Conservation (phyloP, 352 stramenopile species). For the Globisporangium rhizosaccharum region DNA sequence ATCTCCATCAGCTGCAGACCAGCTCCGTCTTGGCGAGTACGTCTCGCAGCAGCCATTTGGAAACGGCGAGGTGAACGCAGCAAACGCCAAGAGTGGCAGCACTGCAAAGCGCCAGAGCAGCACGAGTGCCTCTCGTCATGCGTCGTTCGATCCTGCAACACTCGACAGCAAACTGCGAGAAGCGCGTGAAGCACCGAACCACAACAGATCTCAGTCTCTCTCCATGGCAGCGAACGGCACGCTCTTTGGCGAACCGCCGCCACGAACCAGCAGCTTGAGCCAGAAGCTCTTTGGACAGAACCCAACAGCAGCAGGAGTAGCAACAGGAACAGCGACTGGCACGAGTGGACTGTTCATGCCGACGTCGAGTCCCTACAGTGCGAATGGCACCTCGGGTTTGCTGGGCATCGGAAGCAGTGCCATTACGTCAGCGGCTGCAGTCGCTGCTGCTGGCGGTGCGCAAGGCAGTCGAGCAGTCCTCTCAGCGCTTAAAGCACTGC, state of each 20-base stretch:
- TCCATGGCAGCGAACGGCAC: conserved; percentile 7
- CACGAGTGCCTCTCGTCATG: conserved; percentile 1
- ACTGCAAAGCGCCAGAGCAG: background rate
- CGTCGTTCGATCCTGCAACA: conserved; percentile 19
- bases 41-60: conserved; percentile 9
- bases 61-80: background rate
- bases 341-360: background rate
- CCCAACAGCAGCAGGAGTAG: background rate
- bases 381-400: conserved; percentile 5
- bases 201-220: conserved; percentile 14
- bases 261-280: conserved; percentile 16
- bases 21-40: conserved; percentile 21
- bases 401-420: background rate
- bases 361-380: background rate
- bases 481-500: conserved; percentile 67
- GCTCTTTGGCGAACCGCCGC: background rate
- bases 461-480: conserved; percentile 66
- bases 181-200: background rate
- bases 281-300: conserved; percentile 23
- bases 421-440: background rate
- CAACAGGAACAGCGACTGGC: background rate
- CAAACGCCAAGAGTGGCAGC: conserved; percentile 6
- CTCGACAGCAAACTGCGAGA: conserved; percentile 11
- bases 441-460: conserved; percentile 3
- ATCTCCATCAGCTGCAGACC: conserved; percentile 10